Conservation (phyloP, 441 rosid genomes). For the Populus hybrid region DNA sequence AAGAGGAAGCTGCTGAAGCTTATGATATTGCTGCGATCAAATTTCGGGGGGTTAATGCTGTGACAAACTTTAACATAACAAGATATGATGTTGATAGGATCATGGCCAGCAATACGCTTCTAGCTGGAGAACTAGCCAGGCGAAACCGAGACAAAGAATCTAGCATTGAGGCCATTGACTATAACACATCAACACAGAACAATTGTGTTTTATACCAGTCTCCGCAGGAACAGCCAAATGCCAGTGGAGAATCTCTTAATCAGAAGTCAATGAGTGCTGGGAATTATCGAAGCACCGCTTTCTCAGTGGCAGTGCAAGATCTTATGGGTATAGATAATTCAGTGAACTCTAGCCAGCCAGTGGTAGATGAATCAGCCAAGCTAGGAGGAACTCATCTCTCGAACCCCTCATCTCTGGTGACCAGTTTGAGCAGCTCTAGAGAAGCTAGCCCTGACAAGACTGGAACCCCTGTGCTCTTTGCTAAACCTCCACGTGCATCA, state of each 20-base stretch:
- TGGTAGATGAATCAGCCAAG: slow-evolving; percentile 36
- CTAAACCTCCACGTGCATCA: slow-evolving; percentile 54
- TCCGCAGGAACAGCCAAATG: slow-evolving; percentile 27
- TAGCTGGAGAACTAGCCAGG: slow-evolving; percentile 65
- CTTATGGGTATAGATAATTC: slow-evolving; percentile 42
- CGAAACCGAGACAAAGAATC: slow-evolving; percentile 39
- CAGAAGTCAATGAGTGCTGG: slow-evolving; percentile 27
- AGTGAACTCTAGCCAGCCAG: slow-evolving; percentile 30
- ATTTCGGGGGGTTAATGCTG: slow-evolving; percentile 90
- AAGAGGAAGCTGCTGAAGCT: slow-evolving; percentile 98
- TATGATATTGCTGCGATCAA: slow-evolving; percentile 91
- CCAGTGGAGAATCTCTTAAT: slow-evolving; percentile 28
- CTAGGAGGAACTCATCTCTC: slow-evolving; percentile 42
- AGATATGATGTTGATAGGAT: slow-evolving; percentile 67
- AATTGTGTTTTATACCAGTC: slow-evolving; percentile 26
- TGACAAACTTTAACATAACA: slow-evolving; percentile 82
- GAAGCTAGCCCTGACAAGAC: slow-evolving; percentile 64
- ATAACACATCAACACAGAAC: neutral
- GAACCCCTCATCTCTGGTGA: slow-evolving; percentile 53
- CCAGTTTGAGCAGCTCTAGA: slow-evolving; percentile 63
- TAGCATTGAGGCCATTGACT: slow-evolving; percentile 22
- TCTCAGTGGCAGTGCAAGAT: slow-evolving; percentile 43
- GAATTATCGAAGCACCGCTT: slow-evolving; percentile 28
- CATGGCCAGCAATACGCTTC: slow-evolving; percentile 58
- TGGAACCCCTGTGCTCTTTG: slow-evolving; percentile 38